Conservation (phyloP, 495 filamentous ascomycete species). For the Tuber aestivum region DNA sequence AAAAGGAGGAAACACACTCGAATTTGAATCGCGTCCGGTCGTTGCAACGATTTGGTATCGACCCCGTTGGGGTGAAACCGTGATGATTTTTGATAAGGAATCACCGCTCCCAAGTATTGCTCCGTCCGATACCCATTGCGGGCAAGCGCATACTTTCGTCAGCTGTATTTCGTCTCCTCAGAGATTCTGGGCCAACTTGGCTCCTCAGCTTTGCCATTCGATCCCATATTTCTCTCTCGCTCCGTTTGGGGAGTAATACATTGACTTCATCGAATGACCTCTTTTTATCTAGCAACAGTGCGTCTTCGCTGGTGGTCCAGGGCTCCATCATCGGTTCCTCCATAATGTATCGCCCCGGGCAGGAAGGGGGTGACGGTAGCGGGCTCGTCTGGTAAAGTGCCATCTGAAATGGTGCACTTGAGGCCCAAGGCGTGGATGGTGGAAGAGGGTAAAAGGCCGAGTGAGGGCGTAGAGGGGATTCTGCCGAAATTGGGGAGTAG, state of each 20-base stretch:
- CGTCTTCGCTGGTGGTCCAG: constrained; percentile 40
- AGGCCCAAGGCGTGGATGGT: constrained; percentile 9
- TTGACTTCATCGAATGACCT: constrained; percentile 42
- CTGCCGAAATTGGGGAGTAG: constrained; percentile 30
- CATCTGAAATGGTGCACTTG: constrained; percentile 2
- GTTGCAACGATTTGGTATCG: neutral
- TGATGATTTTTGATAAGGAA: neutral
- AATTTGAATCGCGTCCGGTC: neutral
- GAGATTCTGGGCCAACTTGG: constrained; percentile 3
- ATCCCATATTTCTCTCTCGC: constrained; percentile 39
- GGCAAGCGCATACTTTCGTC: constrained; percentile 3
- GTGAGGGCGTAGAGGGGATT: constrained; percentile 35
- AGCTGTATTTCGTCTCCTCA: constrained; percentile 4
- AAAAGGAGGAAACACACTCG: neutral
- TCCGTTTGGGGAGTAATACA: constrained; percentile 33
- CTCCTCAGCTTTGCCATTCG: constrained; percentile 39
- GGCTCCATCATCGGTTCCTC: constrained; percentile 25
- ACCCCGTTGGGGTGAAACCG: neutral
- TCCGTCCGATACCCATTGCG: constrained; percentile 3
- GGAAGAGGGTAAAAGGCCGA: constrained; percentile 5
- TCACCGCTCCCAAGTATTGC: constrained; percentile 1
- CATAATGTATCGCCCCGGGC: constrained; percentile 25
- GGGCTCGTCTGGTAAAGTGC: constrained; percentile 36
- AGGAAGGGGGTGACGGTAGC: constrained; percentile 40
- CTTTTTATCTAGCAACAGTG: constrained; percentile 37